Evolutionary conservation across 441 rosid genomes (phyloP), one percentile per base, ranked within the genome.

Genomic region (Melastoma candidum): DNA sequence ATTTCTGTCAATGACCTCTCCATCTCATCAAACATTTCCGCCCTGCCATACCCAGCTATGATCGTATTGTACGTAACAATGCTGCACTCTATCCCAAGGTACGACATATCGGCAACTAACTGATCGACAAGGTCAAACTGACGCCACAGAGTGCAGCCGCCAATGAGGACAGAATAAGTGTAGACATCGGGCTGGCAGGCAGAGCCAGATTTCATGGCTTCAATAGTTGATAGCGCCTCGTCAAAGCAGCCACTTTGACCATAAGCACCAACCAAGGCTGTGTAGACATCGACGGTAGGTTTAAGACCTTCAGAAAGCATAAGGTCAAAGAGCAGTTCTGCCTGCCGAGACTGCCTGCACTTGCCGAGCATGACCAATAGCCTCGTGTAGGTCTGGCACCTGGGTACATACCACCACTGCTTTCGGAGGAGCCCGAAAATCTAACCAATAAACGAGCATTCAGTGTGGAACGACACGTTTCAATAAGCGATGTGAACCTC

Each of bases 371-470:
- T 84, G 85, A 81, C 76, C 63, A 86, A 64, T 25, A 84, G 61
- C 72, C 75, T 86, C 27, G 84, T 65, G 57, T 80, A 80, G 0
- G 81, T 79, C 60, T 69, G 81, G 74, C 85, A 71, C 67, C 89
- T 79, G 50, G 95, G 87, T 55, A 74, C 71, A 56, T 90, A 84
- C 95, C 95, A 86, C 0, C 71, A 81, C 59, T 90, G 89, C 71
- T 76, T 74, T 7, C 87, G 82, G 14, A 90, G 87, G 63, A 84
- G 95, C 54, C 63, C 68, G 58, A 86, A 83, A 53, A 86, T 84
- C 90, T 84, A 66, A 46, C 32, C 17, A 4, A 52, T 14, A 12
- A 3, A 11, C 56, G 1, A 14, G 46, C 56, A 14, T 25, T 24
- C 8, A 12, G 39, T 2, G 1, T 17, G 12, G 26, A 58, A 50